Conservation (phyloP, 2,329 filamentous ascomycete species). For the Camillea tinctor region DNA sequence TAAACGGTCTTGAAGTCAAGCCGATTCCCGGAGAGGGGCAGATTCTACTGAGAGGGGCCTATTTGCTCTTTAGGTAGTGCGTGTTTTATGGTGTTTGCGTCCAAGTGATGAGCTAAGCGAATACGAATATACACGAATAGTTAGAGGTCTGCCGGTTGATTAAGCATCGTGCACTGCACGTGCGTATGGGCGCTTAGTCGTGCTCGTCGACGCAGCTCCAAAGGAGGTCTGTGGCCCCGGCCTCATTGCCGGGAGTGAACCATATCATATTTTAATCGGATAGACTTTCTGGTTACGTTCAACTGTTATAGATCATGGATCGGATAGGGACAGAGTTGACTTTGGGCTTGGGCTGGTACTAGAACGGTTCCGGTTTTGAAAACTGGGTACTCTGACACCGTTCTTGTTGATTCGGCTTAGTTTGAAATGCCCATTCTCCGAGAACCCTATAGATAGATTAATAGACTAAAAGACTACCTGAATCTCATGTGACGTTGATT, state of each 20-base stretch:
- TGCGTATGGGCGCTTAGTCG: background rate
- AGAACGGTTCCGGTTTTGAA: too few species aligned
- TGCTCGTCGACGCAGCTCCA: background rate
- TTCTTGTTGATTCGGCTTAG: too few species aligned
- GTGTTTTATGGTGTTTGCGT: background rate
- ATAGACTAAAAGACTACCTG: too few species aligned
- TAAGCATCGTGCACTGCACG: background rate
- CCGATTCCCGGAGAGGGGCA: background rate
- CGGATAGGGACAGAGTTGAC: too few species aligned
- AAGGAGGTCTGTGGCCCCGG: background rate
- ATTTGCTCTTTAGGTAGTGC: background rate
- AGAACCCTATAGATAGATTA: too few species aligned
- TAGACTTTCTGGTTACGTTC: too few species aligned
- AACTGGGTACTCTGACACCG: too few species aligned
- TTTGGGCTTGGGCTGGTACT: too few species aligned
- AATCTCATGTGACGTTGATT: too few species aligned
- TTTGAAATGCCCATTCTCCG: too few species aligned
- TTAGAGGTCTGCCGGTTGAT: background rate
- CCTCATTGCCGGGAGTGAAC: background rate
- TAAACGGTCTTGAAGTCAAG: background rate
- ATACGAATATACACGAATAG: background rate
- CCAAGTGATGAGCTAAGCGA: background rate
- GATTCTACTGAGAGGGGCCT: background rate
- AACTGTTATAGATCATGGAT: too few species aligned
- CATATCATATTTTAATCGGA: too few species aligned